A percentile compares a stretch with the other conserved stretches of the same genome.
phyloP scores from a whole-genome alignment of 116 monocot species.

The Thalassia testudinum region DNA sequence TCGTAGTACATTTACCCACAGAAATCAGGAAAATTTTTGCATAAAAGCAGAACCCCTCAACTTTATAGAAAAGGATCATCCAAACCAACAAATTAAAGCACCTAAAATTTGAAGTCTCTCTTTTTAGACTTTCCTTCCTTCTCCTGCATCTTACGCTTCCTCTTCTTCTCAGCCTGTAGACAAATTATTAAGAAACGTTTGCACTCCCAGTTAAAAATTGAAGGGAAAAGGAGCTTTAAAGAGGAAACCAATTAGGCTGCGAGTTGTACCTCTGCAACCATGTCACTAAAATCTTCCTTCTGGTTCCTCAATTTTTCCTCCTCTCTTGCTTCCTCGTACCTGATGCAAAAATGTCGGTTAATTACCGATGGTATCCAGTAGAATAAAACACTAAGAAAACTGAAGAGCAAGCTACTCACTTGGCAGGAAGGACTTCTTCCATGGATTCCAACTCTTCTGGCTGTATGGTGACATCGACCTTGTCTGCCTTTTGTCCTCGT shows the following conservation, averaged over 20 bases:
- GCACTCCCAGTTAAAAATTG: not conserved
- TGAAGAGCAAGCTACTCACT: constrained; percentile 26
- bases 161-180: constrained; percentile 77
- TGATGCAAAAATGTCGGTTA: constrained; percentile 13
- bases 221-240: not conserved
- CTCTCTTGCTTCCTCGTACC: constrained; percentile 95
- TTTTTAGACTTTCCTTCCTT: constrained; percentile 97
- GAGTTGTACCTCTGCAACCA: constrained; percentile 44
- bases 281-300: constrained; percentile 98
- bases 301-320: constrained; percentile 94
- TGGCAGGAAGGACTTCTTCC: constrained; percentile 91
- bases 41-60: no score
- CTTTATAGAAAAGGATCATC: not conserved
- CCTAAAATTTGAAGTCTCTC: constrained; percentile 86
- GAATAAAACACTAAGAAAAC: not conserved
- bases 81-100: not conserved
- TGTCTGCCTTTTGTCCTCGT: constrained; percentile 88
- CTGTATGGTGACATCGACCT: constrained; percentile 95
- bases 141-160: constrained; percentile 91
- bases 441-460: constrained; percentile 91
- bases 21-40: no score
- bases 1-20: no score
- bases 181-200: not conserved
- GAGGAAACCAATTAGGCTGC: not conserved
- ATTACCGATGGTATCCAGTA: no score